A percentile compares a stretch with the other conserved stretches of the same genome.
phyloP scores from a whole-genome alignment of 352 stramenopile genomes.

The Globisporangium apiculatum region DNA sequence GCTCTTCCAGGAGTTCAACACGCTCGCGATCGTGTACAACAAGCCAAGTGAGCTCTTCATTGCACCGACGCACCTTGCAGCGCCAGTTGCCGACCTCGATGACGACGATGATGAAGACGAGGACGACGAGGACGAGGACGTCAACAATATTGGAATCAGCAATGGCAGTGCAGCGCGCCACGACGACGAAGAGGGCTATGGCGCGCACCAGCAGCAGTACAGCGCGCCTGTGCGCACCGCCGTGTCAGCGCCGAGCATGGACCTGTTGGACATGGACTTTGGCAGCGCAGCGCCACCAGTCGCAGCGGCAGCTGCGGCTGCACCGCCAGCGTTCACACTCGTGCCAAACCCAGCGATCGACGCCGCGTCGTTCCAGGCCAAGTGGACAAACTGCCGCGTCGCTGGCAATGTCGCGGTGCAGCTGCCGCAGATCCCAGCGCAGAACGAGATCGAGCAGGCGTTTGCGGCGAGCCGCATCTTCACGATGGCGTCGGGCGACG shows the following conservation, averaged over 20 bases:
- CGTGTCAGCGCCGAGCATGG: constrained; percentile 30
- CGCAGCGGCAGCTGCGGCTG: constrained; percentile 10
- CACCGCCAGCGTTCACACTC: constrained; percentile 33
- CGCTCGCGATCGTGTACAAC: constrained; percentile 95
- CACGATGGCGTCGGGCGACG: constrained; percentile 77
- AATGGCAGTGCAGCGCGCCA: constrained; percentile 3
- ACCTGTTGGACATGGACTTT: constrained; percentile 79
- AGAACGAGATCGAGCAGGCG: constrained; percentile 58
- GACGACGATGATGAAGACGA: constrained; percentile 48
- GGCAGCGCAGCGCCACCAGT: constrained; percentile 17
- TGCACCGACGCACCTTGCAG: constrained; percentile 51
- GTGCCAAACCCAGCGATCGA: constrained; percentile 70
- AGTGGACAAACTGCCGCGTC: constrained; percentile 65
- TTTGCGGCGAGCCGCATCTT: constrained; percentile 52
- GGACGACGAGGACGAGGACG: constrained; percentile 16
- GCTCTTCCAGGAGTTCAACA: constrained; percentile 97
- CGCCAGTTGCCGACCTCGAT: constrained; percentile 25
- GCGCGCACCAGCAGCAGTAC: constrained; percentile 30
- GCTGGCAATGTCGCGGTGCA: constrained; percentile 56
- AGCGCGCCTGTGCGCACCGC: constrained; percentile 11
- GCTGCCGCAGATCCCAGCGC: constrained; percentile 44
- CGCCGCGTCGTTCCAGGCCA: constrained; percentile 57
- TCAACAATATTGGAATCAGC: no score
- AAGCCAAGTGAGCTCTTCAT: constrained; percentile 96
- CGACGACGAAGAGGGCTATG: constrained; percentile 34